Evolutionary conservation across 2,329 filamentous ascomycete species (phyloP).

Genomic region (Aspergillus terreus): DNA sequence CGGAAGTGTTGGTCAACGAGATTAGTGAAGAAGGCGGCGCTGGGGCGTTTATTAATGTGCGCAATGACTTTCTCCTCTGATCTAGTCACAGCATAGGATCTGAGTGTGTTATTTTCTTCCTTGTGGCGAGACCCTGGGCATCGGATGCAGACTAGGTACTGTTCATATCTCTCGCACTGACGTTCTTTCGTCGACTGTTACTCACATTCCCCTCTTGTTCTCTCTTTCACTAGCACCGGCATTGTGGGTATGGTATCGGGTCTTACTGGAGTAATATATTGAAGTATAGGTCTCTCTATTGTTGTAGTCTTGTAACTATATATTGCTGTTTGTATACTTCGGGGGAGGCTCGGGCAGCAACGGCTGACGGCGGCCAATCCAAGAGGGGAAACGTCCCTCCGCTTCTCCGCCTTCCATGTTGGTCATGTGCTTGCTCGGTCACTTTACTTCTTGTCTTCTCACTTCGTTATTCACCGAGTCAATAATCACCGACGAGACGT

Average conservation of each 20-base stretch:
- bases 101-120: constrained; percentile 1
- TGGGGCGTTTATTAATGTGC: constrained; percentile 76
- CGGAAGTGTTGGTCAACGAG: constrained; percentile 78
- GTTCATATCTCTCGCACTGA: neutral
- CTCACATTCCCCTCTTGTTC: neutral
- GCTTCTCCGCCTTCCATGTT: constrained; percentile 3
- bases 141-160: constrained; percentile 2
- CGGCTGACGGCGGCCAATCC: neutral
- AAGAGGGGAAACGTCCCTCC: neutral
- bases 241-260: neutral
- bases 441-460: neutral
- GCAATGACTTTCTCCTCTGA: constrained; percentile 46
- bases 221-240: neutral
- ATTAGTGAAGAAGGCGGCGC: constrained; percentile 74
- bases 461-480: neutral
- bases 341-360: no score
- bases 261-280: no score
- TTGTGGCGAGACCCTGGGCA: neutral
- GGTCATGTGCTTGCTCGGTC: constrained; percentile 3
- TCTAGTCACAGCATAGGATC: neutral
- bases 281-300: no score
- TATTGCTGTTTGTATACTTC: no score
- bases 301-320: no score
- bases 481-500: neutral
- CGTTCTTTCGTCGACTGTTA: neutral